Conservation (phyloP, 1,284 basidiomycete genomes). For the Austroboletus novae-zelandiae region DNA sequence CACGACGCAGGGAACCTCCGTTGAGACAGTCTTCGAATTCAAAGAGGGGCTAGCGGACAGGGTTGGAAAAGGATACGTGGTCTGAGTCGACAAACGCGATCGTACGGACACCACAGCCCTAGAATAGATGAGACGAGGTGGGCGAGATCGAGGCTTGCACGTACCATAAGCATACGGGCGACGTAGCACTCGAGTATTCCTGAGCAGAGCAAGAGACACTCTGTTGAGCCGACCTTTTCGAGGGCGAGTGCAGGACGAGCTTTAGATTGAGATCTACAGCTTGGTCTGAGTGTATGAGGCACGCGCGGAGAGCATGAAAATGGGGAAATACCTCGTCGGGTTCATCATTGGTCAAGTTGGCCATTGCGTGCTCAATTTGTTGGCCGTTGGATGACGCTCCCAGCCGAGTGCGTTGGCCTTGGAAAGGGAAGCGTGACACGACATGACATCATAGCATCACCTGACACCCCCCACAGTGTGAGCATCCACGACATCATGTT, state of each 20-base stretch:
- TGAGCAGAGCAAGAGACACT: slow-evolving; percentile 87
- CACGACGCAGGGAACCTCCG: slow-evolving; percentile 92
- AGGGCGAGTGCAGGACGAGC: slow-evolving; percentile 91
- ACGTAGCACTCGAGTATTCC: slow-evolving; percentile 98
- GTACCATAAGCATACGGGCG: slow-evolving; percentile 82
- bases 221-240: slow-evolving; percentile 79
- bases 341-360: slow-evolving; percentile 95
- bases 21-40: slow-evolving; percentile 93
- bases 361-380: slow-evolving; percentile 85
- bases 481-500: no score
- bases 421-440: slow-evolving; percentile 33
- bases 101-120: slow-evolving; percentile 94
- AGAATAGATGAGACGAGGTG: neutral
- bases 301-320: neutral
- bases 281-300: slow-evolving; percentile 58
- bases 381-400: slow-evolving; percentile 83
- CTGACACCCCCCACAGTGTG: no score
- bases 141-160: slow-evolving; percentile 13
- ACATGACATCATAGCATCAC: no score
- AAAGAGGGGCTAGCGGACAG: slow-evolving; percentile 94
- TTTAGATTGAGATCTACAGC: slow-evolving; percentile 97
- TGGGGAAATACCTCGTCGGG: slow-evolving; percentile 58
- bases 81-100: slow-evolving; percentile 93
- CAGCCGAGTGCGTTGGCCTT: slow-evolving; percentile 82
- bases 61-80: slow-evolving; percentile 93